Evolutionary conservation across 257 asterid genomes (phyloP).

Genomic region (Hygrophila difformis): DNA sequence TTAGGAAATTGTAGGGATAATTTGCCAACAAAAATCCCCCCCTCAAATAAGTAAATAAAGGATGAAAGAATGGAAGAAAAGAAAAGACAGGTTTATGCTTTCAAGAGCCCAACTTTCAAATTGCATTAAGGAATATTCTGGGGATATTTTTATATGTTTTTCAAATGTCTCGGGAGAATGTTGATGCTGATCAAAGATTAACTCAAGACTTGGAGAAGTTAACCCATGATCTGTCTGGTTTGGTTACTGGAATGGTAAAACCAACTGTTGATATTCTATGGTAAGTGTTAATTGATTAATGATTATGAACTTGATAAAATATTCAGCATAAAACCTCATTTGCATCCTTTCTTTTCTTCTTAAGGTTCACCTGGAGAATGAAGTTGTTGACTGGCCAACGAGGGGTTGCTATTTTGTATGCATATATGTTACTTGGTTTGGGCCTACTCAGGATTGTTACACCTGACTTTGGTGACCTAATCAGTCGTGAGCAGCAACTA

Average conservation of each 20-base stretch:
- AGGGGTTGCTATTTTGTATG: constrained; percentile 84
- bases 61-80: too few relatives aligned
- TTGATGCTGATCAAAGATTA: constrained; percentile 96
- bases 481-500: constrained; percentile 80
- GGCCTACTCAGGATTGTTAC: constrained; percentile 88
- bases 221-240: constrained; percentile 81
- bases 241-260: constrained; percentile 99
- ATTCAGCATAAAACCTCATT: constrained; percentile 7
- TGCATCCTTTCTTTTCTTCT: constrained; percentile 23
- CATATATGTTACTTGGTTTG: constrained; percentile 94
- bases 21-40: too few relatives aligned
- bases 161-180: constrained; percentile 50
- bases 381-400: constrained; percentile 88
- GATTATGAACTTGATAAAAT: constrained; percentile 6
- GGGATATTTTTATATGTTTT: constrained; percentile 45
- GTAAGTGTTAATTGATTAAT: constrained; percentile 29
- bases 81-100: too few relatives aligned
- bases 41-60: too few relatives aligned
- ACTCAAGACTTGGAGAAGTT: constrained; percentile 98
- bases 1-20: too few relatives aligned
- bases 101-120: too few relatives aligned
- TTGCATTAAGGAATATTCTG: too few relatives aligned
- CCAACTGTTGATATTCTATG: constrained; percentile 96
- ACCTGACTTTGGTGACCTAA: constrained; percentile 90
- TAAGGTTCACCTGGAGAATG: constrained; percentile 99